phyloP scores from a whole-genome alignment of 345 rosid species.

The Nephelium lappaceum region DNA sequence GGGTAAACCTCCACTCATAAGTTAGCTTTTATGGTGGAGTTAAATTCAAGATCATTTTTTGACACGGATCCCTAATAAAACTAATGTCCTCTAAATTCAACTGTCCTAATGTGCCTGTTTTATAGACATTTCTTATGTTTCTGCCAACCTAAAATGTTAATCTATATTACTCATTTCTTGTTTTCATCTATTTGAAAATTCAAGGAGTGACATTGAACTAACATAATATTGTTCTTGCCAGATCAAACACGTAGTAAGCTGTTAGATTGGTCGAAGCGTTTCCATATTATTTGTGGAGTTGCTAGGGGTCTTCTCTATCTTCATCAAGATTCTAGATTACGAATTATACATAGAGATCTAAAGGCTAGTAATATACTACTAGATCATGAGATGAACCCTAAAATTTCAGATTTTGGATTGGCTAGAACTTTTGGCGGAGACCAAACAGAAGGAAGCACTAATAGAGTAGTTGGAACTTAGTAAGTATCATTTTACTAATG shows the following conservation, averaged over 20 bases:
- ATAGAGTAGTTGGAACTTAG: slow-evolving; percentile 44
- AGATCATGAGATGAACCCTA: slow-evolving; percentile 39
- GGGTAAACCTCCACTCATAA: no score
- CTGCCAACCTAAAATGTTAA: no score
- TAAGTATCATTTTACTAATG: slow-evolving; percentile 6
- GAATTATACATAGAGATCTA: slow-evolving; percentile 45
- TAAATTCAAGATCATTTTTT: no score
- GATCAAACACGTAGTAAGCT: slow-evolving; percentile 28
- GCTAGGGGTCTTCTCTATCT: slow-evolving; percentile 50
- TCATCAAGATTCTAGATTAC: slow-evolving; percentile 45
- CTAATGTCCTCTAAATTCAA: no score
- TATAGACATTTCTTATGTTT: no score
- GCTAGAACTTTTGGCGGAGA: slow-evolving; percentile 41
- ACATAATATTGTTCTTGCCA: background rate
- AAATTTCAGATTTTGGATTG: slow-evolving; percentile 44
- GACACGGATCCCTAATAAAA: no score
- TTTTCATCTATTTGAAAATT: background rate
- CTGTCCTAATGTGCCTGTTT: no score
- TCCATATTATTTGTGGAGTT: slow-evolving; percentile 36
- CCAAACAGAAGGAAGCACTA: slow-evolving; percentile 34
- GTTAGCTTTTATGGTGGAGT: no score
- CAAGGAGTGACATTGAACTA: background rate
- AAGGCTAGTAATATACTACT: slow-evolving; percentile 45
- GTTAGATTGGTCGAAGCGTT: slow-evolving; percentile 41
- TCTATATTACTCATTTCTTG: background rate